Conservation (phyloP, 805 yeast species). For the Spencermartinsiella europaea region DNA sequence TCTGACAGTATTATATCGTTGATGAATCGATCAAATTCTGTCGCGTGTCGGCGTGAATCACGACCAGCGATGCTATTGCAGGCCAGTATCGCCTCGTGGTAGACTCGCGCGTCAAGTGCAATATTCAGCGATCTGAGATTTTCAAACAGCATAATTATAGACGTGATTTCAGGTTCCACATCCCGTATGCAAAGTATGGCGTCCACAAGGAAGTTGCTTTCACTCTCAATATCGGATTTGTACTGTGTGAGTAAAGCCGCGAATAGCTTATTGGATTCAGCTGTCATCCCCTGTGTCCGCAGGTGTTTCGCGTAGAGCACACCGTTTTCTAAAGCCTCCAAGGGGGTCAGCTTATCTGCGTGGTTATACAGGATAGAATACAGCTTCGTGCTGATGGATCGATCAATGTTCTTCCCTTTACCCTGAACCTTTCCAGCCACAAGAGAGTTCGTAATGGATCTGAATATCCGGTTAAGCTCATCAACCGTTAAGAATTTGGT, state of each 20-base stretch:
- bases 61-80: background rate
- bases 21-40: slow-evolving; percentile 1
- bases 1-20: slow-evolving; percentile 9
- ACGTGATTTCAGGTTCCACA: background rate
- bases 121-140: background rate
- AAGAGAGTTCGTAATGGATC: background rate
- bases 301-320: slow-evolving; percentile 20
- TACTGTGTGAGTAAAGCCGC: slow-evolving; percentile 15
- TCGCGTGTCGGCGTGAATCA: background rate
- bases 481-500: background rate
- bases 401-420: slow-evolving; percentile 1
- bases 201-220: slow-evolving; percentile 1
- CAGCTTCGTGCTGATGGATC: slow-evolving; percentile 13
- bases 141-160: background rate
- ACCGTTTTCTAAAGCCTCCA: slow-evolving; percentile 20
- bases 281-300: slow-evolving; percentile 14
- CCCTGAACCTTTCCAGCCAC: background rate
- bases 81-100: background rate
- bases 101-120: background rate
- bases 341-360: slow-evolving; percentile 2
- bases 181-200: background rate
- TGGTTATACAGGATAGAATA: slow-evolving; percentile 20
- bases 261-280: slow-evolving; percentile 21
- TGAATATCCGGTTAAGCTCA: background rate
- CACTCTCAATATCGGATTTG: slow-evolving; percentile 6